A percentile compares a stretch with the other conserved stretches of the same genome.
These are phyloP conservation scores for Yamagishiella unicocca DNA, from an alignment of 139 green algal genomes.

Conservation along the genomic window DNA sequence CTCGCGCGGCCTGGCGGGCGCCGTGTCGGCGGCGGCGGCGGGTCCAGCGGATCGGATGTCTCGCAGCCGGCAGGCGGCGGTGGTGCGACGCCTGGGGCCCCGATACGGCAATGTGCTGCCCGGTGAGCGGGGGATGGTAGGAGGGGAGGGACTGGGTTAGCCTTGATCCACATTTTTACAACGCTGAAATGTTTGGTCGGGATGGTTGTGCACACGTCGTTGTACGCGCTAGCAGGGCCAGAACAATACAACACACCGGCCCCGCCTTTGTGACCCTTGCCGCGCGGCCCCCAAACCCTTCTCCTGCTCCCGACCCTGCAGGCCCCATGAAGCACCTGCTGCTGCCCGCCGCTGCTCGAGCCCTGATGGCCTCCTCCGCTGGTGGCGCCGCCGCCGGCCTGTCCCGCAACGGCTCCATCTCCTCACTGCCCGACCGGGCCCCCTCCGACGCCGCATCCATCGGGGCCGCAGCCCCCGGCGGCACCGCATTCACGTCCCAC, in stretches of 20 bases:
- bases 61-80: background rate
- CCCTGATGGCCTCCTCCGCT: background rate
- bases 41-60: background rate
- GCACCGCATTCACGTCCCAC: background rate
- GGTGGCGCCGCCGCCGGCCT: background rate
- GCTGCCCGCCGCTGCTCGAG: background rate
- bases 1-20: background rate
- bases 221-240: too few relatives aligned
- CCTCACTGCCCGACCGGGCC: background rate
- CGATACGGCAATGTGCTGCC: conserved; percentile 19
- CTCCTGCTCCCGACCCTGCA: background rate
- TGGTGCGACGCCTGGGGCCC: conserved; percentile 12
- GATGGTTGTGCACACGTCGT: too few relatives aligned
- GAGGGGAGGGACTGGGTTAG: too few relatives aligned
- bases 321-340: conserved; percentile 26
- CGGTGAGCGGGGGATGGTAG: too few relatives aligned
- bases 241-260: too few relatives aligned
- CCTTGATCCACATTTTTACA: too few relatives aligned
- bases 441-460: too few relatives aligned
- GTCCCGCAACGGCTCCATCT: background rate
- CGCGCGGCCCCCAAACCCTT: background rate
- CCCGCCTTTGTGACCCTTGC: too few relatives aligned
- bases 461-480: background rate
- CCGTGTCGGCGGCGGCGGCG: background rate
- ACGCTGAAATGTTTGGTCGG: too few relatives aligned